A percentile compares a stretch with the other conserved stretches of the same genome.
Evolutionary conservation across 1,284 basidiomycete genomes (phyloP).

Genomic region (Rugosomyces carneus): DNA sequence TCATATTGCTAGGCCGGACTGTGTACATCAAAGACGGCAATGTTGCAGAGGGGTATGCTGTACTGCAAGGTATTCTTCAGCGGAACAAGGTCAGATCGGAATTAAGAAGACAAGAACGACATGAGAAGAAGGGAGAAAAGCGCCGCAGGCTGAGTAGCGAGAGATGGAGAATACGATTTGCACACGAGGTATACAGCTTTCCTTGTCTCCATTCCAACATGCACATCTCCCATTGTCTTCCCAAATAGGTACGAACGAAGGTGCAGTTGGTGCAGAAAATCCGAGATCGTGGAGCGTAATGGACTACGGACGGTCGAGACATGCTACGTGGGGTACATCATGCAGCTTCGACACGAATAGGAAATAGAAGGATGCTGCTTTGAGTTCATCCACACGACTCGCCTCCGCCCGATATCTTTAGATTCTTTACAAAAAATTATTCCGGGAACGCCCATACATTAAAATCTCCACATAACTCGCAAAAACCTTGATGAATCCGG

Average conservation of each 20-base stretch:
- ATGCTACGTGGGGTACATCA: not conserved
- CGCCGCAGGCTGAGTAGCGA: slow-evolving; percentile 57
- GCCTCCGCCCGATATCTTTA: not conserved
- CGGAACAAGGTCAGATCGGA: slow-evolving; percentile 53
- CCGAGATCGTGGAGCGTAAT: slow-evolving; percentile 43
- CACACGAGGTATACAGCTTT: slow-evolving; percentile 47
- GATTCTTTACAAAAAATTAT: not conserved
- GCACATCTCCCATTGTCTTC: slow-evolving; percentile 13
- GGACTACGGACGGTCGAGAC: not conserved
- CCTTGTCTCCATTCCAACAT: slow-evolving; percentile 3
- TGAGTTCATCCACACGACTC: not conserved
- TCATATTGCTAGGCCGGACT: slow-evolving; percentile 39
- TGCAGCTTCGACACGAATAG: not conserved
- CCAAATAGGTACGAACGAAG: slow-evolving; percentile 54
- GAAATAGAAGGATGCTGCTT: not conserved
- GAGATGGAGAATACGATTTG: slow-evolving; percentile 64
- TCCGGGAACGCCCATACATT: not conserved
- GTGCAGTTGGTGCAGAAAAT: slow-evolving; percentile 52
- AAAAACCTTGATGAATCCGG: too few relatives aligned
- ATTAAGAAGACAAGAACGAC: slow-evolving; percentile 45
- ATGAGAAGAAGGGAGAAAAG: slow-evolving; percentile 69
- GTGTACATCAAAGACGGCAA: slow-evolving; percentile 34
- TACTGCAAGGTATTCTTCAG: slow-evolving; percentile 45
- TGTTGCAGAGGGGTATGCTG: slow-evolving; percentile 37
- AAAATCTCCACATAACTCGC: too few relatives aligned